phyloP scores from a whole-genome alignment of 2,329 filamentous ascomycete species.

The Didymella keratinophila region DNA sequence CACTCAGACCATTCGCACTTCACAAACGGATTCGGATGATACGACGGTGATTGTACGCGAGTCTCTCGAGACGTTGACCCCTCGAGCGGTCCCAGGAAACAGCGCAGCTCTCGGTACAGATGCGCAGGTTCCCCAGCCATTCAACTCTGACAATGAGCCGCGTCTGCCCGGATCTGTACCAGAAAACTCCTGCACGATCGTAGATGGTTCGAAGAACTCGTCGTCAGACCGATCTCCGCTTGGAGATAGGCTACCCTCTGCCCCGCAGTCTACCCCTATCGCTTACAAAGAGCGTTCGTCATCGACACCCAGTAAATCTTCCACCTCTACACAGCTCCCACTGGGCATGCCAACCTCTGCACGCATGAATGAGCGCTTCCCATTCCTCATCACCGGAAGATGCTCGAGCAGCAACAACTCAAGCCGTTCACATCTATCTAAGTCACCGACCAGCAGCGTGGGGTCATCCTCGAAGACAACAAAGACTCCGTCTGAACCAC shows the following conservation, averaged over 20 bases:
- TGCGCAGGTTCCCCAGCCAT: not conserved
- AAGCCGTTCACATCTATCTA: conserved; percentile 27
- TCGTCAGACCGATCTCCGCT: not conserved
- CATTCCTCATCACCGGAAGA: conserved; percentile 50
- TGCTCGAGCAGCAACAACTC: conserved; percentile 39
- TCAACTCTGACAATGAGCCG: not conserved
- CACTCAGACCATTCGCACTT: conserved; percentile 9
- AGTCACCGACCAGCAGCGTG: conserved; percentile 26
- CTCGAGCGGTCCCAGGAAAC: not conserved
- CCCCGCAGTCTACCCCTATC: not conserved
- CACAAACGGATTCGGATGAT: conserved; percentile 42
- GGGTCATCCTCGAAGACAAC: conserved; percentile 22
- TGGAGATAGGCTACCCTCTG: not conserved
- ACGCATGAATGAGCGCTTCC: conserved; percentile 57
- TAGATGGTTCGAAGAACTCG: not conserved
- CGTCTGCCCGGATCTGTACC: no score
- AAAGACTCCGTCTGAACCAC: conserved; percentile 24
- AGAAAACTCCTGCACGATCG: no score
- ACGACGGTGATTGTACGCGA: conserved; percentile 29
- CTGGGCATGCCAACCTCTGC: conserved; percentile 38
- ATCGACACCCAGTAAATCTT: conserved; percentile 15
- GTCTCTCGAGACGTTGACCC: conserved; percentile 20
- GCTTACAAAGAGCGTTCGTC: not conserved
- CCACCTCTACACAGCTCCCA: conserved; percentile 18
- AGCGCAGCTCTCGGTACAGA: not conserved